Evolutionary conservation across 2,329 filamentous ascomycete genomes (phyloP), one percentile per base, ranked within the genome.

Genomic region (Neofusicoccum laricinum): DNA sequence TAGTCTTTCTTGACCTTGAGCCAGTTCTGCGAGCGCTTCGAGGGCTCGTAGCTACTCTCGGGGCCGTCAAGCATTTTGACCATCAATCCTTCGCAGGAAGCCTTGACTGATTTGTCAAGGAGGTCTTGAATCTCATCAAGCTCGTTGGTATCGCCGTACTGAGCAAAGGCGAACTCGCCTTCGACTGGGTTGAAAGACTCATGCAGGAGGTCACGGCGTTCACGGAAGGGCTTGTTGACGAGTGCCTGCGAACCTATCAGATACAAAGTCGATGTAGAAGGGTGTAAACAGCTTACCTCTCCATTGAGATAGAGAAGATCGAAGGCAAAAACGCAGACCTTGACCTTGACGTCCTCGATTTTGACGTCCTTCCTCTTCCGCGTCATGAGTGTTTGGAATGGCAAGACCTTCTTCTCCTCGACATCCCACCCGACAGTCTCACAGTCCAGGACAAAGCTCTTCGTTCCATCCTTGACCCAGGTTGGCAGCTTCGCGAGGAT

Each of bases 1-100:
- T 99, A 99, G 74, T 99, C 95, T 75, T 99, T 99, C 78, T 99
- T 99, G 78, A 98, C 80, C 84, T 99, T 99, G 68, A 99, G 90
- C 95, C 95, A 99, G 74, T 99, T 99, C 66, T 95, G 91, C 78
- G 92, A 96, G 68, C 95, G 90, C 76, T 96, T 97, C 72, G 92
- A 96, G 19, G 95, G 95, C 78, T 98, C 94, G 75, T 99, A 99
- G 71, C 91, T 92, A 70, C 92, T 96, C 77, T 97, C 94, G 6
- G 86, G 82, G 0, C 94, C 95, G 75, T 98, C 94, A 65, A 99
- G 80, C 95, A 99, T 99, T 82, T 99, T 99, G 14, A 99, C 95
- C 95, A 99, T 99, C 61, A 99, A 82, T 11, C 95, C 95, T 81
- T 99, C 95, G 73, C 95, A 99, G 0, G 92, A 96, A 2, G 93